Conservation (phyloP, 2,329 filamentous ascomycete genomes). For the Aspergillus brunneoviolaceus region DNA sequence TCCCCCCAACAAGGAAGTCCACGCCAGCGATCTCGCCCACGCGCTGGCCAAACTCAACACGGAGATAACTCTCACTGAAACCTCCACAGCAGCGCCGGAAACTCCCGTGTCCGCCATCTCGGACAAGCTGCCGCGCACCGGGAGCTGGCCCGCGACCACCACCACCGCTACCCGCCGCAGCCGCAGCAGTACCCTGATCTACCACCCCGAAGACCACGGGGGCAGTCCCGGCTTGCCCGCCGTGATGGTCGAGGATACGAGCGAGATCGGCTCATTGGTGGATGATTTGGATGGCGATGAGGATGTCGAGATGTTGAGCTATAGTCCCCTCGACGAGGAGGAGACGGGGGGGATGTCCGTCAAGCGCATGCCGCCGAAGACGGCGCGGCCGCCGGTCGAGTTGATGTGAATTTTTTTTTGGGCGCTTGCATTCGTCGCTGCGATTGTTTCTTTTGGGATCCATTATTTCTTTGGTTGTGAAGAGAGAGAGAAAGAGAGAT, state of each 20-base stretch:
- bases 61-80: neutral
- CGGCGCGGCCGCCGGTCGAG: conserved; percentile 57
- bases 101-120: conserved; percentile 38
- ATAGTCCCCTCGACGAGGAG: neutral
- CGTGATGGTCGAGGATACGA: conserved; percentile 64
- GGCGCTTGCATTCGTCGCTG: neutral
- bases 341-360: conserved; percentile 26
- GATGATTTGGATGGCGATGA: conserved; percentile 45
- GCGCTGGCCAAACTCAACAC: conserved; percentile 55
- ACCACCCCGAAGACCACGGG: conserved; percentile 62
- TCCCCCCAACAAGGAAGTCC: conserved; percentile 65
- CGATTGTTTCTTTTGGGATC: neutral
- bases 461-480: neutral
- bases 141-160: conserved; percentile 28
- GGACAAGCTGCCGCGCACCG: conserved; percentile 28
- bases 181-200: conserved; percentile 61
- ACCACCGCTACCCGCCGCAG: conserved; percentile 37
- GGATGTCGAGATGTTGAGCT: conserved; percentile 47
- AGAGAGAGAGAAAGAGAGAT: no score
- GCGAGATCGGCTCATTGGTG: conserved; percentile 9
- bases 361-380: conserved; percentile 51
- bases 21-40: conserved; percentile 60
- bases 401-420: conserved; percentile 45
- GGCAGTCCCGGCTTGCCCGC: conserved; percentile 59
- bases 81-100: conserved; percentile 15